Evolutionary conservation across 2,329 filamentous ascomycete species (phyloP).

Genomic region (Colletotrichum sp.): DNA sequence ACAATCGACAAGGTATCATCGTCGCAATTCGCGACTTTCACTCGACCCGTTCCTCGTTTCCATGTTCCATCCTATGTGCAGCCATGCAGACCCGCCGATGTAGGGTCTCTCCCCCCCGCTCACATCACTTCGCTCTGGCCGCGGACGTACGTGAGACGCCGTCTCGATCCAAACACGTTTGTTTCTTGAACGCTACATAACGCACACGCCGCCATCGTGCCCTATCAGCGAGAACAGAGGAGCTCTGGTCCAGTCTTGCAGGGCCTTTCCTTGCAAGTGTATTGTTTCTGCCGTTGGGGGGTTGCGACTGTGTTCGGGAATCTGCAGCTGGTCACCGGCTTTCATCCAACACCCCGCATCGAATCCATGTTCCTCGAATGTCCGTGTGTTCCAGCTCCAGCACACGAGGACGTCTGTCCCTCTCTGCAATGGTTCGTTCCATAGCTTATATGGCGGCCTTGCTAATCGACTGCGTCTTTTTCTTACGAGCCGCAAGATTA

Average conservation of each 20-base stretch:
- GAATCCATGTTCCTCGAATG: background rate
- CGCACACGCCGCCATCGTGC: constrained; percentile 12
- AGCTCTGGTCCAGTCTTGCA: background rate
- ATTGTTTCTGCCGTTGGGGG: background rate
- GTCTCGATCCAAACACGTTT: constrained; percentile 2
- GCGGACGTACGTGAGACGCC: constrained; percentile 1
- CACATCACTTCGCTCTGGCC: background rate
- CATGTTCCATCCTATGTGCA: background rate
- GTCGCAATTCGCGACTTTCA: background rate
- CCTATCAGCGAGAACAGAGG: background rate
- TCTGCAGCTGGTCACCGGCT: background rate
- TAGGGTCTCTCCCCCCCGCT: background rate
- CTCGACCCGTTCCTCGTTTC: background rate
- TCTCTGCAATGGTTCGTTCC: background rate
- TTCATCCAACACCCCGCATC: constrained; percentile 9
- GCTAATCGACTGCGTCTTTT: background rate
- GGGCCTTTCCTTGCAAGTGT: background rate
- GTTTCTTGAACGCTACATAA: background rate
- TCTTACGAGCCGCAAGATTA: background rate
- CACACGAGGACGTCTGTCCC: background rate
- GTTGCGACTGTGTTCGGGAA: background rate
- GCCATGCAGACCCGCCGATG: background rate
- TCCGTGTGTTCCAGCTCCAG: background rate
- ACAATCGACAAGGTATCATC: constrained; percentile 1
- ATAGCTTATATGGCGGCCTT: background rate